phyloP scores from a whole-genome alignment of 2,329 filamentous ascomycete species.

The Exophiala mesophila region DNA sequence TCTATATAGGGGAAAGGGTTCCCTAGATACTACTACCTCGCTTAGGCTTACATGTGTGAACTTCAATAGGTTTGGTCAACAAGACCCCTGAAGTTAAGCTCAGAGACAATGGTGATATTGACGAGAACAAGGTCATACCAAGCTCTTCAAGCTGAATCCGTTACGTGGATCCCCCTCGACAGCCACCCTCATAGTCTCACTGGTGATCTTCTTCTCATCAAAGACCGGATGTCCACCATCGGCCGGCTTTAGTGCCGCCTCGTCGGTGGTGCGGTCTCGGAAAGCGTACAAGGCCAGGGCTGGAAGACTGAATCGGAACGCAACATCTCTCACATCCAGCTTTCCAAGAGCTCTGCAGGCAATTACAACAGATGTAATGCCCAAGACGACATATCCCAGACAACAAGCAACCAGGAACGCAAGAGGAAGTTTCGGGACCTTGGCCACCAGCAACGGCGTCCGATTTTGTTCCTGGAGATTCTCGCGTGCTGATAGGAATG shows the following conservation, averaged over 20 bases:
- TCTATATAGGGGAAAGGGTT: no score
- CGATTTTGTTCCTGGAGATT: conserved; percentile 20
- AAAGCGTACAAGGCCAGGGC: conserved; percentile 18
- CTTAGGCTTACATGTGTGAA: no score
- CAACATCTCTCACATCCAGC: conserved; percentile 18
- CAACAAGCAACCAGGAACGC: conserved; percentile 20
- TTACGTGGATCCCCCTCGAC: conserved; percentile 14
- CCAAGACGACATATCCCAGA: conserved; percentile 20
- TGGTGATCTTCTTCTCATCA: conserved; percentile 15
- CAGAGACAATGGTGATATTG: no score
- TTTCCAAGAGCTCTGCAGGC: conserved; percentile 12
- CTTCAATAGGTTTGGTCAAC: no score
- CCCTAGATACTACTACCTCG: no score
- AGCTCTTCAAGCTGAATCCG: conserved; percentile 16
- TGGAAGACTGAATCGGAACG: conserved; percentile 15
- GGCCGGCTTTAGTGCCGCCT: conserved; percentile 7
- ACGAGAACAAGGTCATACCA: conserved; percentile 7
- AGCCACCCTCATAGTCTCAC: conserved; percentile 16
- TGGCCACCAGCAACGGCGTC: conserved; percentile 20
- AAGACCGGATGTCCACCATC: conserved; percentile 11
- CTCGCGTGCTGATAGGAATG: conserved; percentile 16
- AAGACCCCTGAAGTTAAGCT: no score
- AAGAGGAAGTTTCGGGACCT: conserved; percentile 22
- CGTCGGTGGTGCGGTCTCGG: conserved; percentile 12
- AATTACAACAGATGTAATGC: conserved; percentile 8